Evolutionary conservation across 1,284 basidiomycete genomes (phyloP).

Genomic region (Boletus subluridellus): DNA sequence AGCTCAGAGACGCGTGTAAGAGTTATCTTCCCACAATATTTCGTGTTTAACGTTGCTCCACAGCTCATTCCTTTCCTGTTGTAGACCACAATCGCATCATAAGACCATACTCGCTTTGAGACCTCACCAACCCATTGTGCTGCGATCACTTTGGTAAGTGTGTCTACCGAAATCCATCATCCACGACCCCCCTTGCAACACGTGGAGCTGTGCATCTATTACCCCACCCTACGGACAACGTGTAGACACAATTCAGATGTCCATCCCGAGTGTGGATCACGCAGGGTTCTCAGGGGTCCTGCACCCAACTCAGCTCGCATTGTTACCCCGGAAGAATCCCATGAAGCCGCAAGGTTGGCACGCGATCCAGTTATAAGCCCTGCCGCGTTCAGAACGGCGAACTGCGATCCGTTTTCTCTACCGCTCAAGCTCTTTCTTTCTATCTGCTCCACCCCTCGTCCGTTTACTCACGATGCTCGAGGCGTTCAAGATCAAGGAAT

Average conservation of each 20-base stretch:
- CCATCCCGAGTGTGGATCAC: constrained; percentile 6
- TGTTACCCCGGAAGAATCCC: constrained; percentile 29
- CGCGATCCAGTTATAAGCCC: constrained; percentile 29
- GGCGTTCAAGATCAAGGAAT: constrained; percentile 71
- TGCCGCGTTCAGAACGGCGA: constrained; percentile 10
- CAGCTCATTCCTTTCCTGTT: not conserved
- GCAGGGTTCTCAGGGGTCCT: constrained; percentile 23
- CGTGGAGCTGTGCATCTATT: constrained; percentile 16
- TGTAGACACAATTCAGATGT: constrained; percentile 10
- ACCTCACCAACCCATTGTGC: not conserved
- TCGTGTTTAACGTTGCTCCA: not conserved
- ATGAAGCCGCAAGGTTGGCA: constrained; percentile 30
- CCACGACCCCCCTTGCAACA: constrained; percentile 11
- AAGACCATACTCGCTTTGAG: not conserved
- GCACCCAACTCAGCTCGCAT: constrained; percentile 11
- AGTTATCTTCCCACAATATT: not conserved
- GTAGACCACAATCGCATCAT: not conserved
- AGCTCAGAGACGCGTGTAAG: not conserved
- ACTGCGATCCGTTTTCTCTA: constrained; percentile 15
- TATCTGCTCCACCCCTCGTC: not conserved
- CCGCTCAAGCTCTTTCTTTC: constrained; percentile 5
- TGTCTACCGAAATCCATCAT: not conserved
- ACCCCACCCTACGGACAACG: constrained; percentile 10
- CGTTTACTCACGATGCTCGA: constrained; percentile 47
- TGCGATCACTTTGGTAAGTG: constrained; percentile 1